phyloP scores from a whole-genome alignment of 768 basidiomycete species.

The Suillus subaureus region DNA sequence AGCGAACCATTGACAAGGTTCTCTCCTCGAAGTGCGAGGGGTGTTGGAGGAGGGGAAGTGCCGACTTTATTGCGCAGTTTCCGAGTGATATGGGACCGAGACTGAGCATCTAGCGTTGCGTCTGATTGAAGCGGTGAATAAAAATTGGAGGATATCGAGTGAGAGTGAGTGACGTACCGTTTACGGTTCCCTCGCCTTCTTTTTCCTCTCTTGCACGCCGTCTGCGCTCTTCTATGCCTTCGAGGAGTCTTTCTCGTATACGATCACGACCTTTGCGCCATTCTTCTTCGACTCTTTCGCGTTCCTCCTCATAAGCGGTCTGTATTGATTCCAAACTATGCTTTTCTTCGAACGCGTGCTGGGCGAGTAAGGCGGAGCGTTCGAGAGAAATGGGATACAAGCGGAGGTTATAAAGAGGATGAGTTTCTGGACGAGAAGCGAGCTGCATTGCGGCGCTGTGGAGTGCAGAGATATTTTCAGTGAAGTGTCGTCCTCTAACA shows the following conservation, averaged over 20 bases:
- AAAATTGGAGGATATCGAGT: conserved; percentile 10
- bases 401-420: conserved; percentile 67
- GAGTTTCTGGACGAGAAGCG: conserved; percentile 66
- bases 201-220: conserved; percentile 84
- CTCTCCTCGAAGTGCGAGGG: conserved; percentile 45
- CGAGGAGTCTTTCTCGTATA: conserved; percentile 75
- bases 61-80: conserved; percentile 83
- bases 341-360: conserved; percentile 67
- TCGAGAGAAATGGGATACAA: conserved; percentile 75
- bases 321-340: conserved; percentile 67
- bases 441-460: conserved; percentile 62
- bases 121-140: conserved; percentile 44
- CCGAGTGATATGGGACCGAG: conserved; percentile 78
- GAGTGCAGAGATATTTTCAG: conserved; percentile 64
- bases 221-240: conserved; percentile 83
- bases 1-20: conserved; percentile 39
- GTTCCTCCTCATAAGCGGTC: conserved; percentile 76
- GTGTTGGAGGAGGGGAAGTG: conserved; percentile 78
- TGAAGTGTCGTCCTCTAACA: conserved; percentile 59
- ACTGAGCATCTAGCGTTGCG: conserved; percentile 72
- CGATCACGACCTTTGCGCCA: conserved; percentile 75
- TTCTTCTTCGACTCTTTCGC: conserved; percentile 79
- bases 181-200: conserved; percentile 81
- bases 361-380: conserved; percentile 72
- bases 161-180: conserved; percentile 45